phyloP scores from a whole-genome alignment of 2,329 filamentous ascomycete genomes.

The Aspergillus aculeatinus region DNA sequence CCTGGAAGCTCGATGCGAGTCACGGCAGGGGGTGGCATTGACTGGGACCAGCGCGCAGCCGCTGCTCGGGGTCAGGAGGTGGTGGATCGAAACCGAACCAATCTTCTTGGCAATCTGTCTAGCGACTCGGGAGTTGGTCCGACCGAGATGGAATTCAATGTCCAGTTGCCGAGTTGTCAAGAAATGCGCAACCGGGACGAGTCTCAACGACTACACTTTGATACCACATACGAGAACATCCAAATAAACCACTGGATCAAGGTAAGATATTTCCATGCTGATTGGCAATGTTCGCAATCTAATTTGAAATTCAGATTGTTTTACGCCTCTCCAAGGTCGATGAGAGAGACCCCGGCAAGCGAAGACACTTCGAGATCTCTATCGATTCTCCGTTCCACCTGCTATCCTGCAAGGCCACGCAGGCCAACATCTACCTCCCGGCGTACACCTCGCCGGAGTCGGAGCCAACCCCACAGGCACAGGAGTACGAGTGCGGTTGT shows the following conservation, averaged over 20 bases:
- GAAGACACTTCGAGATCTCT: conserved; percentile 91
- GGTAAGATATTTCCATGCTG: conserved; percentile 48
- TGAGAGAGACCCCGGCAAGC: conserved; percentile 71
- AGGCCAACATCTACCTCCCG: conserved; percentile 81
- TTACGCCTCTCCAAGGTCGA: conserved; percentile 87
- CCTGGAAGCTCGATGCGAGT: conserved; percentile 74
- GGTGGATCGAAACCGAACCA: conserved; percentile 57
- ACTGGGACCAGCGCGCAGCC: conserved; percentile 59
- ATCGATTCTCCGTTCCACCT: conserved; percentile 95
- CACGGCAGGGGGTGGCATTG: conserved; percentile 75
- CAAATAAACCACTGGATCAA: conserved; percentile 97
- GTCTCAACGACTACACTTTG: conserved; percentile 70
- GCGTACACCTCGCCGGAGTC: conserved; percentile 66
- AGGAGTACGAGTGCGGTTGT: conserved; percentile 63
- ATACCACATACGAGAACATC: conserved; percentile 91
- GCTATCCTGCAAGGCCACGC: conserved; percentile 87
- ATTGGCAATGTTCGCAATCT: background rate
- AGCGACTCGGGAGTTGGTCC: conserved; percentile 76
- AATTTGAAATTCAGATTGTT: conserved; percentile 63
- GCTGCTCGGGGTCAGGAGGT: conserved; percentile 58
- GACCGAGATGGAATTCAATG: conserved; percentile 92
- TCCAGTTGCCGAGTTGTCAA: conserved; percentile 85
- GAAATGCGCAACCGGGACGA: conserved; percentile 74
- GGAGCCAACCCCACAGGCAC: conserved; percentile 53
- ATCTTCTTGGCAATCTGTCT: conserved; percentile 77